Base-by-base conservation (phyloP, 73 alveolate species). In the Paramecium biaurelia region DNA sequence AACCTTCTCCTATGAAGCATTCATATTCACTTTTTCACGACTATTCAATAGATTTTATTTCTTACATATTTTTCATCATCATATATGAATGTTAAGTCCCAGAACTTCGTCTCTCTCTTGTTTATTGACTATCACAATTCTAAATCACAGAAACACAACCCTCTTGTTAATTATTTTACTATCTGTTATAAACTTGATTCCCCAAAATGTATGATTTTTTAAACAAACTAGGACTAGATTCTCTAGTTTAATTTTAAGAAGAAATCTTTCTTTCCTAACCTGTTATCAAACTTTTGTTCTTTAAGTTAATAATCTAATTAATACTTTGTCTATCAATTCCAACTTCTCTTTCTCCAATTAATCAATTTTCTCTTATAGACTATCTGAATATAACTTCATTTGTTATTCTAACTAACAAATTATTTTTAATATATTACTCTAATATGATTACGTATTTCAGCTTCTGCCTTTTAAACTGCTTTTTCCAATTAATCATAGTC, bases 141-240 rank as follows among this genome's bases (percentile, higher is more conserved):
- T 63, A 5, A 26, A 14, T 14, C 45, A 32, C 41, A 0, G 68
- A 53, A 2, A 53, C 34, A 1, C 15, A 53, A n/a, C 68, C 68
- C 32, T 53, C 68, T 21, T 53, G 8, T 18, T 53, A 34, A 53
- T 53, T 53, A 5, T 2, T 34, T n/a, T 63, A 30, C 9, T 63
- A n/a, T 63, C 84, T 63, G 21, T 63, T 63, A n/a, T 63, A 63
- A 1, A 63, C 84, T 32, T 63, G 45, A 63, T 63, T 63, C 21
- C 84, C 84, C 12, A 63, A 32, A 30, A 63, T 63, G 47, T 63
- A 63, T 10, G 84, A 63, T 63, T 63, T 63, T 32, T 63, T 63
- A 32, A 63, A 63, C 45, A 63, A 63, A 26, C 84, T 63, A n/a
- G 84, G 84, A 63, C 84, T 63, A 3, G 84, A 63, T n/a, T 63